A percentile compares a stretch with the other conserved stretches of the same genome.
Conservation (phyloP, 768 basidiomycete genomes). For the Termitomyces sp. region DNA sequence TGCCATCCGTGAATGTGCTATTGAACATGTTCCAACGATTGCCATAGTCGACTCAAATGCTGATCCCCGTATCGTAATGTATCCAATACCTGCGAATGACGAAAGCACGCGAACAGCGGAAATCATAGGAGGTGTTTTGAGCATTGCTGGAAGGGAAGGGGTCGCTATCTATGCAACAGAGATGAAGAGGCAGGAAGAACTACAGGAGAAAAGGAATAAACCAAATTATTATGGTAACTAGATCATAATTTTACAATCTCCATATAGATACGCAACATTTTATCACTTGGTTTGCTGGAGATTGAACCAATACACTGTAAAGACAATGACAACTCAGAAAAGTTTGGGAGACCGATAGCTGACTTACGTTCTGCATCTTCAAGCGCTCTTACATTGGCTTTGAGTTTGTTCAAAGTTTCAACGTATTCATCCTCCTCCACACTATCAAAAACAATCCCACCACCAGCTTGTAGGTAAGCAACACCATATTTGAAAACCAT, state of each 20-base stretch:
- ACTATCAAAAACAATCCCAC: conserved; percentile 95
- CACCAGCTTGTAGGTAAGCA: conserved; percentile 92
- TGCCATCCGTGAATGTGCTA: conserved; percentile 88
- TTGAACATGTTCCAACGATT: conserved; percentile 87
- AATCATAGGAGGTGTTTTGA: conserved; percentile 82
- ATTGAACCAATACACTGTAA: conserved; percentile 64
- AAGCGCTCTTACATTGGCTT: conserved; percentile 80
- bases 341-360: neutral
- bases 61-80: conserved; percentile 95
- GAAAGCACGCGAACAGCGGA: conserved; percentile 90
- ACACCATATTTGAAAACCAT: conserved; percentile 95
- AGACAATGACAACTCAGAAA: conserved; percentile 13
- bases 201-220: conserved; percentile 13
- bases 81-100: conserved; percentile 98
- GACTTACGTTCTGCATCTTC: conserved; percentile 77
- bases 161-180: conserved; percentile 39
- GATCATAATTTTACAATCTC: conserved; percentile 2
- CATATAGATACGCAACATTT: conserved; percentile 11
- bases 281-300: conserved; percentile 42
- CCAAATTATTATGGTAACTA: conserved; percentile 6
- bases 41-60: conserved; percentile 93
- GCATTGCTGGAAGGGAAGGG: conserved; percentile 80
- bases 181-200: conserved; percentile 22
- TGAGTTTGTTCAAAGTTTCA: conserved; percentile 94
- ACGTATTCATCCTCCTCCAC: conserved; percentile 96